These are phyloP conservation scores for Phanerochaete carnosa DNA, from an alignment of 768 basidiomycete genomes.

Conservation along the genomic window DNA sequence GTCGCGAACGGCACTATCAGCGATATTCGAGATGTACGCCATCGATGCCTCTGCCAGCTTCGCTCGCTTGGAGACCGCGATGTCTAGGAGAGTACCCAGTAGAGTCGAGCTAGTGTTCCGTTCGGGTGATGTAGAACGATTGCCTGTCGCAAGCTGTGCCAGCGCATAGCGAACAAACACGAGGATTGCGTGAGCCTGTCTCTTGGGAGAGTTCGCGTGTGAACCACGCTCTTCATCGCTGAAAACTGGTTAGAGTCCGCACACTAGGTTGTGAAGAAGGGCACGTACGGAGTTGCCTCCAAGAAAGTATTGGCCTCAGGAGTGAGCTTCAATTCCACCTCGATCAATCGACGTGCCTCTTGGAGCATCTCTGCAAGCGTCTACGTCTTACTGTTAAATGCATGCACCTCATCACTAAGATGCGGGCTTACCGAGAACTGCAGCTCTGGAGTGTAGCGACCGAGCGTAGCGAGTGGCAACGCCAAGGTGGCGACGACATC, in stretches of 20 bases:
- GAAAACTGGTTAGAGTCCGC: not conserved
- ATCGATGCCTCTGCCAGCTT: constrained; percentile 6
- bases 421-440: constrained; percentile 49
- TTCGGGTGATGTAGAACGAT: constrained; percentile 17
- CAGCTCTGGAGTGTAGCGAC: constrained; percentile 44
- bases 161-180: constrained; percentile 57
- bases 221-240: constrained; percentile 61
- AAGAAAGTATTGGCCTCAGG: constrained; percentile 43
- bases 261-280: not conserved
- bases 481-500: constrained; percentile 59
- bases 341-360: constrained; percentile 57
- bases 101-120: constrained; percentile 46
- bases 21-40: constrained; percentile 42
- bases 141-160: constrained; percentile 26
- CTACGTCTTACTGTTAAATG: constrained; percentile 29
- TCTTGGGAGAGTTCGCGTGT: constrained; percentile 43
- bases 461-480: constrained; percentile 65
- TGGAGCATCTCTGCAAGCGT: constrained; percentile 59
- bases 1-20: constrained; percentile 49
- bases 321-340: constrained; percentile 34
- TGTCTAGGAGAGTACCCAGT: constrained; percentile 28
- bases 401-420: not conserved
- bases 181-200: constrained; percentile 67
- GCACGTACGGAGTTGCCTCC: constrained; percentile 50
- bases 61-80: constrained; percentile 13